These are phyloP conservation scores for Heritiera fomes DNA, from an alignment of 345 rosid species.

Conservation along the genomic window DNA sequence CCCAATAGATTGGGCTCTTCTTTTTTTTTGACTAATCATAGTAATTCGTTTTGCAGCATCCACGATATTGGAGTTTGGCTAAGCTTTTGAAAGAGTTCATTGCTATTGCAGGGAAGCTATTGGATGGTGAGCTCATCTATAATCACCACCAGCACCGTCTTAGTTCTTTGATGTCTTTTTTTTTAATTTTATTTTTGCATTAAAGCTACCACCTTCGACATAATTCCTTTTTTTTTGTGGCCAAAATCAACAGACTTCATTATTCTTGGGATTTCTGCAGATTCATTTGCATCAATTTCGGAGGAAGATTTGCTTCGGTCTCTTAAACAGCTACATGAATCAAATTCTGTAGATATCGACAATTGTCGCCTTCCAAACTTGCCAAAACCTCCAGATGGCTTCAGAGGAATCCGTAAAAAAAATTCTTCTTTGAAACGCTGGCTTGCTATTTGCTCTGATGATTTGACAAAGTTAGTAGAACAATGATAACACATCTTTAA, in stretches of 20 bases:
- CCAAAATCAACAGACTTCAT: slow-evolving; percentile 10
- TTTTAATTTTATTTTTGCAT: not conserved
- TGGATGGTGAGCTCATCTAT: slow-evolving; percentile 55
- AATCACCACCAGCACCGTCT: not conserved
- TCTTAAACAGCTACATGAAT: slow-evolving; percentile 54
- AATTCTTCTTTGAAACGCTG: slow-evolving; percentile 68
- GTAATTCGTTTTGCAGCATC: slow-evolving; percentile 57
- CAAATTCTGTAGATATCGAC: slow-evolving; percentile 52
- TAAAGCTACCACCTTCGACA: slow-evolving; percentile 1
- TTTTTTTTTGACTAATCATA: slow-evolving; percentile 22
- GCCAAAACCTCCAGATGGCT: slow-evolving; percentile 78
- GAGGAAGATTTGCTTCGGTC: slow-evolving; percentile 57
- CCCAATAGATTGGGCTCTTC: not conserved
- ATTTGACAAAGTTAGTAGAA: slow-evolving; percentile 62
- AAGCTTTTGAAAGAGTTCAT: slow-evolving; percentile 65
- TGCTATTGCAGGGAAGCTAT: slow-evolving; percentile 59
- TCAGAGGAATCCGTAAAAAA: slow-evolving; percentile 81
- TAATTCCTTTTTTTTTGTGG: not conserved
- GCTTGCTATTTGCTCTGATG: slow-evolving; percentile 89
- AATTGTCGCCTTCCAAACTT: slow-evolving; percentile 65
- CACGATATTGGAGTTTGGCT: slow-evolving; percentile 71
- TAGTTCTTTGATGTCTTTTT: slow-evolving; percentile 10
- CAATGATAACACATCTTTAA: slow-evolving; percentile 10
- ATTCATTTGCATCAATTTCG: slow-evolving; percentile 51
- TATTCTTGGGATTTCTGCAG: slow-evolving; percentile 41